A percentile compares a stretch with the other conserved stretches of the same genome.
These are phyloP conservation scores for Colletotrichum tropicicola DNA, from an alignment of 2,329 filamentous ascomycete species.

Conservation along the genomic window DNA sequence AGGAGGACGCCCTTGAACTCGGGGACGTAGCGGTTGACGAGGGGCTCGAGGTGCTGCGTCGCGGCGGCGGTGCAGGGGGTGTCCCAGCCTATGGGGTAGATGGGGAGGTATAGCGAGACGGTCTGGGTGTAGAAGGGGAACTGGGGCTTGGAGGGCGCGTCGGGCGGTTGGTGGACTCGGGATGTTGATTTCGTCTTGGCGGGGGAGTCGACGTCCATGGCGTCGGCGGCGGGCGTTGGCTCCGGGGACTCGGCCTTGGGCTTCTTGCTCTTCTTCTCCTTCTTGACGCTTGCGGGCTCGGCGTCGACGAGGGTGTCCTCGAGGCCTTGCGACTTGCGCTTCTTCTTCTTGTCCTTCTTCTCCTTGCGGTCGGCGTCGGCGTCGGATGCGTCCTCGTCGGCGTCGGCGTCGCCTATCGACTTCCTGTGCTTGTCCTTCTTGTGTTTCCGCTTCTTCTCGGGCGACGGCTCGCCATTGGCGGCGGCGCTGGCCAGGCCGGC, in stretches of 20 bases:
- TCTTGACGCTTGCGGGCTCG: conserved; percentile 28
- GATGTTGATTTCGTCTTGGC: conserved; percentile 38
- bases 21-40: conserved; percentile 80
- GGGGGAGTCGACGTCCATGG: conserved; percentile 50
- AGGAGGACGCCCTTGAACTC: conserved; percentile 79
- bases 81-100: conserved; percentile 76
- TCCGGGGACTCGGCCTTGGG: conserved; percentile 33
- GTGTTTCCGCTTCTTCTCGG: conserved; percentile 22
- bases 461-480: conserved; percentile 18
- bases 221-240: conserved; percentile 34
- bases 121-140: conserved; percentile 84
- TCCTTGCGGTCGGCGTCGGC: conserved; percentile 41
- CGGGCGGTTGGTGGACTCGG: conserved; percentile 47
- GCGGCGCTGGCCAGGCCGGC: conserved; percentile 15
- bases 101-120: conserved; percentile 80
- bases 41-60: conserved; percentile 77
- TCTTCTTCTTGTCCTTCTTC: conserved; percentile 45
- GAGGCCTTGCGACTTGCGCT: conserved; percentile 40
- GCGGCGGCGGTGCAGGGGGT: conserved; percentile 76
- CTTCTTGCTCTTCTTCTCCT: conserved; percentile 37
- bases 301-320: conserved; percentile 12
- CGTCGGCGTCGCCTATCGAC: conserved; percentile 30
- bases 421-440: conserved; percentile 26
- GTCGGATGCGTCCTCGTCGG: conserved; percentile 36
- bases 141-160: conserved; percentile 47